Evolutionary conservation across 1,284 basidiomycete species (phyloP).

Genomic region (Rhodofomes roseus): DNA sequence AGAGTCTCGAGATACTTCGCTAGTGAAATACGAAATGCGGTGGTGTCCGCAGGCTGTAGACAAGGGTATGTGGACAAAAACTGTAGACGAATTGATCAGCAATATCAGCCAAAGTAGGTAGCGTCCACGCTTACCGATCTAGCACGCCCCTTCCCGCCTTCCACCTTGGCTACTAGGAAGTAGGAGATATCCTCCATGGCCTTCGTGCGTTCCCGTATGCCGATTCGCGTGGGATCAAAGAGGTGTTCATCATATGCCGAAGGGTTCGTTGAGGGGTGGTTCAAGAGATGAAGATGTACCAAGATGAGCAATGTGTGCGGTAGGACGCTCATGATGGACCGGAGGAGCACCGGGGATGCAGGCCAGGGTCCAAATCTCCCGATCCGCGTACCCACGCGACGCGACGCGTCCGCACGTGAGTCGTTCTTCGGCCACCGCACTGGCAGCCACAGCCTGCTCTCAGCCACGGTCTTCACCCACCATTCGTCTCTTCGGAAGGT

Average conservation of each 20-base stretch:
- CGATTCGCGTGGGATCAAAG: constrained; percentile 39
- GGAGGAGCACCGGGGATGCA: background rate
- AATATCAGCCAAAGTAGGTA: constrained; percentile 2
- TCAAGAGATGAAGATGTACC: constrained; percentile 46
- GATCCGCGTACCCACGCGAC: background rate
- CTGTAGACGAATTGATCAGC: constrained; percentile 22
- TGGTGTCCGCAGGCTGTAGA: constrained; percentile 42
- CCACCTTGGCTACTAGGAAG: constrained; percentile 44
- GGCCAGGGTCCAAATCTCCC: background rate
- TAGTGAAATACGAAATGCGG: constrained; percentile 45
- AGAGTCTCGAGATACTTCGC: constrained; percentile 46
- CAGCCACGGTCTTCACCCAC: background rate
- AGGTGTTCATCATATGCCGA: constrained; percentile 45
- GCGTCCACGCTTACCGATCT: constrained; percentile 30
- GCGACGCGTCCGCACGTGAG: constrained; percentile 6
- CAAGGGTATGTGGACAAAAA: constrained; percentile 49
- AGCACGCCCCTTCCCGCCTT: constrained; percentile 30
- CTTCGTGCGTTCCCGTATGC: constrained; percentile 46
- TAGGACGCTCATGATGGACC: constrained; percentile 9
- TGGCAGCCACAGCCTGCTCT: background rate
- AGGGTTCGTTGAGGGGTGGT: constrained; percentile 40
- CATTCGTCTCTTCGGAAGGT: background rate
- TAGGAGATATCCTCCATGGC: constrained; percentile 48
- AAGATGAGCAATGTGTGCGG: constrained; percentile 37
- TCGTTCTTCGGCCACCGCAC: background rate